Evolutionary conservation across 306 rosid genomes (phyloP), one percentile per base, ranked within the genome.

Genomic region (Neltuma alba): DNA sequence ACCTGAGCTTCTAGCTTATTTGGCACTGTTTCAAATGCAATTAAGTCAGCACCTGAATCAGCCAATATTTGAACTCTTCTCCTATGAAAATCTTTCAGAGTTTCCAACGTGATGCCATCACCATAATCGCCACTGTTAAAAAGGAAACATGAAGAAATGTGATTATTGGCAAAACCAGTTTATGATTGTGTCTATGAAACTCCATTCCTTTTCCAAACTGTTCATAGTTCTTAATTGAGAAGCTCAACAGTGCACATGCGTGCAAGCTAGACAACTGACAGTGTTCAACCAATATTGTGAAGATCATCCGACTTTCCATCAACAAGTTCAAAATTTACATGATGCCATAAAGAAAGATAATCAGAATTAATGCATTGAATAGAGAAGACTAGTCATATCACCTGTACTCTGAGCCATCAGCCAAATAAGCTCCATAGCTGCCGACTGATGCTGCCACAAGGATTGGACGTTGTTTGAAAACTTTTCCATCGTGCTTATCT

Each of bases 1-100:
- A 88, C 92, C 92, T 88, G 80, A 58, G 92, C 89, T 80, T 88
- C 92, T 37, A 88, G 69, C 81, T 86, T 86, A 82, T 88, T 88
- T 44, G 92, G 89, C 37, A 86, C 74, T 38, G 92, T 88, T 80
- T 88, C 92, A 84, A 86, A 86, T 13, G 92, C 92, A 77, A 88
- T 85, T 61, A 88, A 77, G 60, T 88, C 92, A 40, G 88, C 71
- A 74, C 92, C 85, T 40, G 92, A 80, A 60, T 84, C 84, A 73
- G 88, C 92, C 74, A 88, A 84, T 72, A 86, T 48, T 80, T 86
- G 92, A 82, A 88, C 89, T 78, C 92, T 88, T 79, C 88, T 88
- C 78, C 86, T 47, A 60, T 88, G 92, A 86, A 88, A 88, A 58
- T 79, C 81, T 77, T 88, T 88, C 30, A 86, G 85, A 41, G 41